Percentiles rank a stretch among this genome's conserved stretches.
Conservation (phyloP, 2,329 filamentous ascomycete genomes). For the Fusarium sp. region DNA sequence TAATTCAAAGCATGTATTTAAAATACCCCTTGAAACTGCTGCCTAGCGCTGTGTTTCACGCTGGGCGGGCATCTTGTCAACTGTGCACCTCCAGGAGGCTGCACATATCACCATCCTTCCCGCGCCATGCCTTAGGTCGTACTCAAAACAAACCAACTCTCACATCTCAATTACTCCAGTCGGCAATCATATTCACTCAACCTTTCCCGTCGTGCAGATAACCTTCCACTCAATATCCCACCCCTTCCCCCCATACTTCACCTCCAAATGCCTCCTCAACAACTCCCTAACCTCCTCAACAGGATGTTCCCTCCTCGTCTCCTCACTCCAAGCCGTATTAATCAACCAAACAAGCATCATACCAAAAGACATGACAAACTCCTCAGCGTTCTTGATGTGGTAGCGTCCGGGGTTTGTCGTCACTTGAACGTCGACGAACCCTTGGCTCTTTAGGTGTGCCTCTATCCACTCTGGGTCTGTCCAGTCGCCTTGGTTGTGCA, state of each 20-base stretch:
- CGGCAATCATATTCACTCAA: slow-evolving; percentile 10
- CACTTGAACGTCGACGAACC: slow-evolving; percentile 53
- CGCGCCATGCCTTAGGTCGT: too few species aligned
- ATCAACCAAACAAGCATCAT: slow-evolving; percentile 55
- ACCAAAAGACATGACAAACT: slow-evolving; percentile 49
- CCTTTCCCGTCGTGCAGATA: slow-evolving; percentile 41
- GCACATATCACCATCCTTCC: background rate
- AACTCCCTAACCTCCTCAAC: slow-evolving; percentile 50
- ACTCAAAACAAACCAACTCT: background rate
- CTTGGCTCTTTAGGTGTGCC: slow-evolving; percentile 47
- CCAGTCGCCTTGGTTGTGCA: slow-evolving; percentile 54
- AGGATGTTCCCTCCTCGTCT: slow-evolving; percentile 48
- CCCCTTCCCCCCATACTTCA: slow-evolving; percentile 49
- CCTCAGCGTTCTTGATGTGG: slow-evolving; percentile 46
- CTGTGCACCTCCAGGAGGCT: background rate
- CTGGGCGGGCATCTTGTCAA: too few species aligned
- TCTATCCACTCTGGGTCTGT: slow-evolving; percentile 52
- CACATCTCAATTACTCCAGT: too few species aligned
- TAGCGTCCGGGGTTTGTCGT: slow-evolving; percentile 43
- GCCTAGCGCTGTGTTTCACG: background rate
- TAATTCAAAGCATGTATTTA: background rate
- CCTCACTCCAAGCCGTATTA: slow-evolving; percentile 53
- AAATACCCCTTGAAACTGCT: background rate
- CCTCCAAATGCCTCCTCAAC: slow-evolving; percentile 50
- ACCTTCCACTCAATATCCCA: slow-evolving; percentile 41